Evolutionary conservation across 352 stramenopile genomes (phyloP), one percentile per base, ranked within the genome.

Genomic region (Pythium monospermum): DNA sequence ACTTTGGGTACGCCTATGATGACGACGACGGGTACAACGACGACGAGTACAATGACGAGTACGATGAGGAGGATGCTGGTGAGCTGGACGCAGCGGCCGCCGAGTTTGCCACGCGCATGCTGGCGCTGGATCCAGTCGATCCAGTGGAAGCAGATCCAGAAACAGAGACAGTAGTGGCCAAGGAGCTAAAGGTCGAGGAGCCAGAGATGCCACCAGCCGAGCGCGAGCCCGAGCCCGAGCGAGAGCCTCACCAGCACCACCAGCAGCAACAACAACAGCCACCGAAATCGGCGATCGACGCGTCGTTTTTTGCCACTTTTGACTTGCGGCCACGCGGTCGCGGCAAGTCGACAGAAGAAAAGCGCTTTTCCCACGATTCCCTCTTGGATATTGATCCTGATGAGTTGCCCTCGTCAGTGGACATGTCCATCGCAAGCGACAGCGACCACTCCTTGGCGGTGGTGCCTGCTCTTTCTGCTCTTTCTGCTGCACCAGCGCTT

Each of bases 271-370:
- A n/a, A 4, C 16, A 40, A 30, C 48, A 63, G 7, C 77, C 74
- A 8, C 74, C 77, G 19, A 66, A 64, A 44, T 69, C 64, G 21
- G 64, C 62, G 31, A 72, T 72, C 37, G 52, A 72, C 30, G 55
- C 71, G 19, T 68, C 66, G 1, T 16, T 25, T 2, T 32, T 55
- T 27, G 32, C 16, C 21, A 28, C 46, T 21, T 62, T 52, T 42
- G 46, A 57, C 12, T 31, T 56, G 47, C 46, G 47, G 13, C 37
- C 53, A 22, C 54, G 54, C 15, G 38, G 54, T 7, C 33, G n/a
- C n/a, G n/a, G n/a, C n/a, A n/a, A n/a, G n/a, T n/a, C 46, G 0
- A 57, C 54, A 1, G 23, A 22, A n/a, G 47, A 57, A 22, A 40
- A 28, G 18, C 46, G 41, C 12, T 26, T 33, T 13, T 52, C 40